Evolutionary conservation across 805 yeast species (phyloP), one percentile per base, ranked within the genome.

Genomic region (Zygosaccharomyces pseudorouxii): DNA sequence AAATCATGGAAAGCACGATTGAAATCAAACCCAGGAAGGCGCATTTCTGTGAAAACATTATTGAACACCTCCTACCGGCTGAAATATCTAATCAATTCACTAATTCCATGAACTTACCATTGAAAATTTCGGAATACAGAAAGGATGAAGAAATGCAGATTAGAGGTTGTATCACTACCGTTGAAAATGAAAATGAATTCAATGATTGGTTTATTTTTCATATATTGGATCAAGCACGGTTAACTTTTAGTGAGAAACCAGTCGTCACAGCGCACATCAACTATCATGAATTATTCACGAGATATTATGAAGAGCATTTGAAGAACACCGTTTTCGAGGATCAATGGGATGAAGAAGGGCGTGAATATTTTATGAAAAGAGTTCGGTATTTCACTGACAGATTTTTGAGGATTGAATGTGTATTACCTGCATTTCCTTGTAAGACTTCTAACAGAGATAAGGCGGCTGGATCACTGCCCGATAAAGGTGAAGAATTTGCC

Each of bases 351-450:
- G 52, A 56, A 6, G 71, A 70, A 7, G 82, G 83, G 1, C 64
- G 71, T 40, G 70, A 59, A 0, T 65, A 67, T 38, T 80, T 80
- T 53, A 59, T 70, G 8, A 62, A 67, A 23, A 70, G 68, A 46
- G 72, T 74, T 4, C 65, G 68, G 25, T 78, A 73, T 57, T 80
- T 77, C 57, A 78, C 81, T 20, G 69, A 74, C 36, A 70, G 80
- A 58, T 65, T 69, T 52, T 47, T 72, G 27, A 72, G 71, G 35
- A 71, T 80, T 51, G 81, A 79, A 60, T 77, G 80, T 11, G 81
- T 79, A 7, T 65, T 80, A 44, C 85, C 85, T 5, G 85, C 85
- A 0, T 80, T 80, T 52, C 85, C 85, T 8, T 80, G 84, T 56
- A 80, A 80, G 58, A 77, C 83, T 0, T 78, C 83, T n/a, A 80